These are phyloP conservation scores for Salix arbutifolia DNA, from an alignment of 345 rosid species.

Conservation along the genomic window DNA sequence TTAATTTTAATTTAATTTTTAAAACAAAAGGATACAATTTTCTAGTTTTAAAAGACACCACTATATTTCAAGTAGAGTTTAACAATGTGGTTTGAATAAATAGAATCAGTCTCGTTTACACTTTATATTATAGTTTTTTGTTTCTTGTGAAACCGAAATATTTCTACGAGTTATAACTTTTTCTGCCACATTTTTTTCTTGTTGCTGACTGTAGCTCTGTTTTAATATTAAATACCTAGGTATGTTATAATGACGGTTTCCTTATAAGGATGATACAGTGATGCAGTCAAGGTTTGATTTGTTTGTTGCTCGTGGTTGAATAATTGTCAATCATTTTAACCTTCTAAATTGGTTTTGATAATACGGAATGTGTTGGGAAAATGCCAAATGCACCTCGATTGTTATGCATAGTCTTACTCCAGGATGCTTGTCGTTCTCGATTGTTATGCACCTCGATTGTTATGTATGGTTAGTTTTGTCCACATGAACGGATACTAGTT, in stretches of 20 bases:
- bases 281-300: neutral
- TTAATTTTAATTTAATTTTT: too few species aligned
- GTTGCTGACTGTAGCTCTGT: neutral
- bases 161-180: too few species aligned
- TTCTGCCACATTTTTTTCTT: neutral
- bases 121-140: neutral
- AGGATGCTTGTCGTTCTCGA: neutral
- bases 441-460: neutral
- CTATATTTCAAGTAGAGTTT: too few species aligned
- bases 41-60: too few species aligned
- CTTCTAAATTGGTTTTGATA: neutral
- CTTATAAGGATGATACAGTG: too few species aligned
- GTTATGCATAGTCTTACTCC: neutral
- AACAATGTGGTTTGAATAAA: neutral
- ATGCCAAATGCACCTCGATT: neutral
- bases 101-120: neutral
- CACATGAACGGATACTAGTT: neutral
- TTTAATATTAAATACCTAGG: neutral
- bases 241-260: neutral
- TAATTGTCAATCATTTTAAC: neutral
- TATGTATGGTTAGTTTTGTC: neutral
- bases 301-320: neutral
- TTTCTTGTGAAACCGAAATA: neutral
- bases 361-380: neutral
- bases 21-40: too few species aligned